phyloP scores from a whole-genome alignment of 75 land plant species.

The Isoetes taiwanensis region DNA sequence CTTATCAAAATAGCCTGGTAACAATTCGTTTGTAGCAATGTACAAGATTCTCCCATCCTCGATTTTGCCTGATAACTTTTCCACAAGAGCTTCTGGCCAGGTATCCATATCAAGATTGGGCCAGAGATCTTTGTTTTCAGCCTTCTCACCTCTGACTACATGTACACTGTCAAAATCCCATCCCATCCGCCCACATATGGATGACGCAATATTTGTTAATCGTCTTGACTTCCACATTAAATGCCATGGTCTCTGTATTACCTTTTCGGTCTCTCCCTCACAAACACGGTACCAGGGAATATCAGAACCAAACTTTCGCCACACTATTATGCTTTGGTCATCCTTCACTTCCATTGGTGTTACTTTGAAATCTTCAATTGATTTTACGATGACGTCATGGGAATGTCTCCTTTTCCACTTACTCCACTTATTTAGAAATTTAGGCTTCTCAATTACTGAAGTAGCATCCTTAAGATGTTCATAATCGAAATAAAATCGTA shows the following conservation, averaged over 20 bases:
- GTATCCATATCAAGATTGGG: constrained; percentile 81
- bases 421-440: constrained; percentile 51
- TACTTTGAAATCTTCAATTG: constrained; percentile 37
- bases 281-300: constrained; percentile 97
- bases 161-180: constrained; percentile 93
- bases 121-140: constrained; percentile 64
- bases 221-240: constrained; percentile 84
- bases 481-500: constrained; percentile 80
- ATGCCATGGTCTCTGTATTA: constrained; percentile 75
- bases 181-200: constrained; percentile 68
- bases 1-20: constrained; percentile 64
- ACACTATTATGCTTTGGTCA: constrained; percentile 54
- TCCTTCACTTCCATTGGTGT: constrained; percentile 66
- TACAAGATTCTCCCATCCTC: constrained; percentile 52
- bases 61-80: constrained; percentile 36
- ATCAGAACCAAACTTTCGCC: constrained; percentile 77
- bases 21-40: constrained; percentile 81
- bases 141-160: constrained; percentile 78
- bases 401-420: constrained; percentile 40
- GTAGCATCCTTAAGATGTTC: constrained; percentile 72
- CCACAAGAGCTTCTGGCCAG: constrained; percentile 50
- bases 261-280: constrained; percentile 70
- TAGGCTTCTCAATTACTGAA: constrained; percentile 52
- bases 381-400: constrained; percentile 23
- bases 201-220: constrained; percentile 74